Evolutionary conservation across 116 monocot genomes (phyloP).

Genomic region (Zostera marina): DNA sequence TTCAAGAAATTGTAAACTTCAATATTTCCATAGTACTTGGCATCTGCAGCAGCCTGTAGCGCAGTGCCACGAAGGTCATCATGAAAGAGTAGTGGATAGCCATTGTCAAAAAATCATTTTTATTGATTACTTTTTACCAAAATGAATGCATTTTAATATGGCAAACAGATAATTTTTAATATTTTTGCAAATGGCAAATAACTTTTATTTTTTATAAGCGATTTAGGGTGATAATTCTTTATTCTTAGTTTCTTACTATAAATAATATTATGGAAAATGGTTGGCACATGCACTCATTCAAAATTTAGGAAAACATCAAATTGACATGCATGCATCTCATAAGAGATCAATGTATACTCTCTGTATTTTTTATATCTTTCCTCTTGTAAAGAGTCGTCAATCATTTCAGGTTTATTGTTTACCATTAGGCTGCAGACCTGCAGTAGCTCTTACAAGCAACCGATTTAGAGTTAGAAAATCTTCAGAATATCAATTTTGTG

Average conservation of each 20-base stretch:
- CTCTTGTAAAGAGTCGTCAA: too few relatives aligned
- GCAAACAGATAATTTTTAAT: background rate
- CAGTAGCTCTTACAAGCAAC: too few relatives aligned
- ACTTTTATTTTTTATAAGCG: background rate
- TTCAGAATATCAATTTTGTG: too few relatives aligned
- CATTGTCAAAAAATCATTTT: background rate
- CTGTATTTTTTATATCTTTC: too few relatives aligned
- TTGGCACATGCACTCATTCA: background rate
- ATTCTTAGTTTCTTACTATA: too few relatives aligned
- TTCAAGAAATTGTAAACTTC: conserved; percentile 62
- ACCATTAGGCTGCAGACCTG: too few relatives aligned
- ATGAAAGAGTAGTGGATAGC: background rate
- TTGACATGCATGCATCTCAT: background rate
- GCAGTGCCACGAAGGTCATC: background rate
- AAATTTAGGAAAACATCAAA: background rate
- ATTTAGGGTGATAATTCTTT: too few relatives aligned
- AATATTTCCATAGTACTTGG: conserved; percentile 55
- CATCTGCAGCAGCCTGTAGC: conserved; percentile 64
- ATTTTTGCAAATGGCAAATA: background rate
- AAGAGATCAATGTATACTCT: background rate
- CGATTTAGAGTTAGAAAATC: too few relatives aligned
- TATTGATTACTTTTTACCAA: too few relatives aligned
- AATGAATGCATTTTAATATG: too few relatives aligned
- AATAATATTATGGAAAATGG: too few relatives aligned
- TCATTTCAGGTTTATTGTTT: too few relatives aligned